Conservation (phyloP, 208 protist genomes). For the Jaenimonas drosophilae region DNA sequence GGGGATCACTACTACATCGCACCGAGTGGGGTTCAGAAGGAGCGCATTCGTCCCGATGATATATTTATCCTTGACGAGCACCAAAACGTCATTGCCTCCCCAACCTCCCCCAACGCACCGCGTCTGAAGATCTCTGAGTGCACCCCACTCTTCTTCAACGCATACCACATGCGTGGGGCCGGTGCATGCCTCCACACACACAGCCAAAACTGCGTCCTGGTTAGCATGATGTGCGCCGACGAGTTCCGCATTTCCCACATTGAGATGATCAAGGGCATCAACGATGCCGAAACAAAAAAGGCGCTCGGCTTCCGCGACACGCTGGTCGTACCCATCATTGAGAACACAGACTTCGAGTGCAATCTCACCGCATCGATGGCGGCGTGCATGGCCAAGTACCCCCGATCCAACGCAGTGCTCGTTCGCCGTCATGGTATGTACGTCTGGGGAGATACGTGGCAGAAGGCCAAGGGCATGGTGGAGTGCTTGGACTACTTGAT, state of each 20-base stretch:
- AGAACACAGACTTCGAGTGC: constrained; percentile 86
- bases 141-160: constrained; percentile 92
- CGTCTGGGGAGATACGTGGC: constrained; percentile 92
- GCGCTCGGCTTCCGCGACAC: constrained; percentile 72
- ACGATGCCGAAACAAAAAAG: constrained; percentile 32
- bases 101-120: constrained; percentile 12
- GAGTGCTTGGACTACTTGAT: constrained; percentile 95
- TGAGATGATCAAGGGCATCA: constrained; percentile 94
- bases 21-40: constrained; percentile 93
- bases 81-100: constrained; percentile 32
- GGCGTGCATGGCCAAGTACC: constrained; percentile 84
- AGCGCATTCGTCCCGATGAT: constrained; percentile 85
- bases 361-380: constrained; percentile 72
- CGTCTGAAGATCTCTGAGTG: constrained; percentile 85
- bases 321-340: constrained; percentile 94
- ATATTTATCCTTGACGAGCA: constrained; percentile 86
- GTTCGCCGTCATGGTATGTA: constrained; percentile 94
- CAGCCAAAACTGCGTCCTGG: constrained; percentile 67
- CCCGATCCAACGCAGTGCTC: constrained; percentile 86
- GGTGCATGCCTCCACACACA: constrained; percentile 93
- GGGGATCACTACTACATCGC: constrained; percentile 85
- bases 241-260: constrained; percentile 93
- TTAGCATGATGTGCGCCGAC: constrained; percentile 82
- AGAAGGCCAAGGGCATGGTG: constrained; percentile 88
- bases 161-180: constrained; percentile 74